Evolutionary conservation across 441 rosid species (phyloP).

Genomic region (California macrophylla): DNA sequence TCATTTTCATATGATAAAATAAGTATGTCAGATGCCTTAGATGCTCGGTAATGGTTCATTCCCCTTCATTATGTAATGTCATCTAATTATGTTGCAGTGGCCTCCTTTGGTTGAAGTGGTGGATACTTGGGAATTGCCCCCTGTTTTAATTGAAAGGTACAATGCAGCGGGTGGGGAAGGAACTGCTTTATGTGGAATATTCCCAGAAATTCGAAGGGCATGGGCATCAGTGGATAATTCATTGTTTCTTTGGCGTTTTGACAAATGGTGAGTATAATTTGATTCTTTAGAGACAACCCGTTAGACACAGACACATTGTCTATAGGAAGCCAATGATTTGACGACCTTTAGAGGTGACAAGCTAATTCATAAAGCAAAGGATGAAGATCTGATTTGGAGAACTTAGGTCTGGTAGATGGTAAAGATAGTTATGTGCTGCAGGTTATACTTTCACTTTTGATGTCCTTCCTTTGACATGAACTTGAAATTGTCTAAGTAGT

Average conservation of each 20-base stretch:
- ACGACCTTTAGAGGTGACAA: neutral
- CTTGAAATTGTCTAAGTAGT: neutral
- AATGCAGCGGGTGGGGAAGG: slow-evolving; percentile 97
- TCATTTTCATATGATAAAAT: neutral
- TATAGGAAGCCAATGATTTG: neutral
- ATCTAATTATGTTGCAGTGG: slow-evolving; percentile 51
- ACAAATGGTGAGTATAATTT: slow-evolving; percentile 53
- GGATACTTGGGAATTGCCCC: slow-evolving; percentile 78
- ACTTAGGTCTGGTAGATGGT: neutral
- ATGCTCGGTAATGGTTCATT: neutral
- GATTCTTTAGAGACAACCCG: neutral
- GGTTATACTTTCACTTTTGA: neutral
- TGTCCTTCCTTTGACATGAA: neutral
- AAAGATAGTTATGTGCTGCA: neutral
- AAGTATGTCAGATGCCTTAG: neutral
- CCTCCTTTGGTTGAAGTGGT: slow-evolving; percentile 79
- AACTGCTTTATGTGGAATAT: slow-evolving; percentile 86
- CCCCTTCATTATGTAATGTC: neutral
- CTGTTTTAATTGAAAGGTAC: slow-evolving; percentile 73
- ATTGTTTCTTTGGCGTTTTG: slow-evolving; percentile 90
- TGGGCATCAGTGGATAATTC: slow-evolving; percentile 96
- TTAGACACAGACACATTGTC: neutral
- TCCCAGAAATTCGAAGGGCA: slow-evolving; percentile 82
- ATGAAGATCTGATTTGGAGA: neutral
- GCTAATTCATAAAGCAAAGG: neutral